Conservation (phyloP, 2,329 filamentous ascomycete genomes). For the Calonectria ilicicola region DNA sequence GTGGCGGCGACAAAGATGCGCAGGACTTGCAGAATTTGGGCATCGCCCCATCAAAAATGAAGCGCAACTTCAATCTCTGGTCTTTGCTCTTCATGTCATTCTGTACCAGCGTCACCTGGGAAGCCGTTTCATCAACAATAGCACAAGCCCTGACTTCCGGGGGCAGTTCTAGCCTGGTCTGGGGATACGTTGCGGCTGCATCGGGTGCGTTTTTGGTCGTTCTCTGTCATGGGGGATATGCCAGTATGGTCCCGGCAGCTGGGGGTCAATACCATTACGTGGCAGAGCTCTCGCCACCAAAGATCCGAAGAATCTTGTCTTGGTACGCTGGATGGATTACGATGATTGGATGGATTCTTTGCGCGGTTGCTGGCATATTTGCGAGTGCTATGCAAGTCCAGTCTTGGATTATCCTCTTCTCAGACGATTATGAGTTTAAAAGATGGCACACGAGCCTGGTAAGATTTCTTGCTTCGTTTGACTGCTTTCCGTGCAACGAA, state of each 20-base stretch:
- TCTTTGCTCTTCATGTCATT: slow-evolving; percentile 23
- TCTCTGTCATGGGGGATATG: background rate
- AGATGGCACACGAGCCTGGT: slow-evolving; percentile 16
- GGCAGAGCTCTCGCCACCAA: background rate
- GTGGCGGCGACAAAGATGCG: background rate
- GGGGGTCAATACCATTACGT: slow-evolving; percentile 16
- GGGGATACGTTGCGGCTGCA: slow-evolving; percentile 13
- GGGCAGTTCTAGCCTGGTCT: slow-evolving; percentile 23
- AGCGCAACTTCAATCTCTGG: slow-evolving; percentile 23
- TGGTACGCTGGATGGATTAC: slow-evolving; percentile 17
- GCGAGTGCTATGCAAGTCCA: slow-evolving; percentile 13
- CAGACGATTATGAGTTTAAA: background rate
- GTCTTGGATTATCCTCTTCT: slow-evolving; percentile 1
- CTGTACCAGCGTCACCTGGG: slow-evolving; percentile 26
- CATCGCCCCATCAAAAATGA: slow-evolving; percentile 17
- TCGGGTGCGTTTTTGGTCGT: background rate
- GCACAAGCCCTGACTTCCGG: slow-evolving; percentile 11
- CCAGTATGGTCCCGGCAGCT: slow-evolving; percentile 9
- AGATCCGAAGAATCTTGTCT: background rate
- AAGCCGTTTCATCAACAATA: slow-evolving; percentile 6
- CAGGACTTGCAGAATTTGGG: slow-evolving; percentile 8
- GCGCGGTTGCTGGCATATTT: slow-evolving; percentile 3
- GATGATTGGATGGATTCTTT: slow-evolving; percentile 10
- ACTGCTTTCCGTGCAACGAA: too few species aligned
- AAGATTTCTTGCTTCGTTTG: background rate